Base-by-base conservation (phyloP, 108 stramenopile genomes). In the Nitzschia sp. region DNA sequence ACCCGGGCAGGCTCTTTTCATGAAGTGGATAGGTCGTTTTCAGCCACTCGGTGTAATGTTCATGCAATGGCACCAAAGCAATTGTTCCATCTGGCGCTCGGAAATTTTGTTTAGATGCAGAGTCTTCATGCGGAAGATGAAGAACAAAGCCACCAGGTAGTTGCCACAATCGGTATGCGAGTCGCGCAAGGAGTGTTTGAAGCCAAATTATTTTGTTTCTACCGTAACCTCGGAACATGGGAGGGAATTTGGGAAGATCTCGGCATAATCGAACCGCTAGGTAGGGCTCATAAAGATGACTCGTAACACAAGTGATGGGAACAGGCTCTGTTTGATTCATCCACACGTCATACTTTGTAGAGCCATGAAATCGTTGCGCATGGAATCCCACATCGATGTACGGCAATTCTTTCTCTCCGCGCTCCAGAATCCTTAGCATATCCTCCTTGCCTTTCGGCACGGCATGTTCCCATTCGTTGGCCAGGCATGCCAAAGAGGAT, bases 251-350 rank as follows among this genome's bases (percentile, higher is more conserved):
- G 10, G 90, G 90, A 25, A 88, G 38, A n/a, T 83, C 70, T 19
- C 59, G 59, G 52, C 86, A 91, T 39, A 81, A 81, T 17, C 85
- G 70, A 0, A 91, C 20, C 12, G 75, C 83, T 70, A 91, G 57
- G 56, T 91, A 91, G 39, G 90, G 90, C 60, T 91, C 90, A 58
- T 88, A 91, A 8, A 85, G 79, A 69, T 86, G 76, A 57, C 72
- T 80, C 46, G 66, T 48, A 10, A 91, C 71, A 55, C 90, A 91
- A 20, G 82, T 67, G 57, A 90, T 67, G 29, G 72, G 71, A 10
- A 80, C 44, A 72, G 8, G 51, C 42, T 10, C 75, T 75, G 21
- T 59, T 59, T 53, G 76, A 39, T 62, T 85, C 9, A 58, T 53
- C 85, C 83, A 87, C 25, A 59, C 61, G 14, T 25, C 15, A 42